Evolutionary conservation across 768 basidiomycete species (phyloP).

Genomic region (Boletus subcaerulescens): DNA sequence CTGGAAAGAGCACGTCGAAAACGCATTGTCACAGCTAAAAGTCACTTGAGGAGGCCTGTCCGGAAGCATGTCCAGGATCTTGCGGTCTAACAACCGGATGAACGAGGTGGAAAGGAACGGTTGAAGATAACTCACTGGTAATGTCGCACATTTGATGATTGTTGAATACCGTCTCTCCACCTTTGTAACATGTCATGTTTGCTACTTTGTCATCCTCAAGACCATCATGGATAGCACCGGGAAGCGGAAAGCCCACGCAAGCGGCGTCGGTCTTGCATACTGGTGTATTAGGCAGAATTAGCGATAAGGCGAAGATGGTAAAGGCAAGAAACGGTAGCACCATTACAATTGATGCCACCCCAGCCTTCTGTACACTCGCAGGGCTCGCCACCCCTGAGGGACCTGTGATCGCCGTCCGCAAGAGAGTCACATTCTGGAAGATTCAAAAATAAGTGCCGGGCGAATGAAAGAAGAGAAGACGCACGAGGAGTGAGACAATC

Average conservation of each 20-base stretch:
- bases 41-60: conserved; percentile 93
- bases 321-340: conserved; percentile 40
- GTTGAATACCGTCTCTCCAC: conserved; percentile 89
- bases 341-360: conserved; percentile 97
- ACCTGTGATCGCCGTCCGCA: conserved; percentile 83
- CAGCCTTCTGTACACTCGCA: conserved; percentile 95
- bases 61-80: conserved; percentile 91
- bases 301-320: background rate
- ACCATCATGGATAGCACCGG: conserved; percentile 37
- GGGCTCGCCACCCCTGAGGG: conserved; percentile 69
- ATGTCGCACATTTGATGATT: conserved; percentile 99
- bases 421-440: conserved; percentile 87
- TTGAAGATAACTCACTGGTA: conserved; percentile 64
- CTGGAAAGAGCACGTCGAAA: conserved; percentile 83
- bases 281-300: conserved; percentile 30
- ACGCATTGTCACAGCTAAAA: conserved; percentile 76
- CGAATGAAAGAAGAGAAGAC: conserved; percentile 32
- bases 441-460: background rate
- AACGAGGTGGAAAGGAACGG: background rate
- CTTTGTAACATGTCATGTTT: conserved; percentile 93
- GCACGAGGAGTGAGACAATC: conserved; percentile 91
- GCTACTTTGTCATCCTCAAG: conserved; percentile 39
- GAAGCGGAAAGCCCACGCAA: conserved; percentile 76
- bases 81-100: conserved; percentile 60
- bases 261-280: conserved; percentile 84